phyloP scores from a whole-genome alignment of 257 asterid species.

The Cruciata laevipes region DNA sequence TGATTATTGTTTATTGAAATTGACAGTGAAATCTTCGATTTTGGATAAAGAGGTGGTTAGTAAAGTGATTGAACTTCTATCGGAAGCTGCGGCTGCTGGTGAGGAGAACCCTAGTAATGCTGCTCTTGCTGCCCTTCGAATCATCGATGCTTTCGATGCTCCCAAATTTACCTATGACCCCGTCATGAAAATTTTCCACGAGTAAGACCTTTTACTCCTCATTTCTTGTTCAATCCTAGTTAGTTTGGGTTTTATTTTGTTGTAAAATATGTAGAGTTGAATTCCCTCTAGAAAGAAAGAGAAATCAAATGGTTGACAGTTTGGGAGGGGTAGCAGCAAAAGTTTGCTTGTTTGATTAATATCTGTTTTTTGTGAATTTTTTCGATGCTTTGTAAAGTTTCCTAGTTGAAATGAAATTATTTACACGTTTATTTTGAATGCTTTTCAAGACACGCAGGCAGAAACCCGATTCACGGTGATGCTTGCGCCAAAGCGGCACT shows the following conservation, averaged over 20 bases:
- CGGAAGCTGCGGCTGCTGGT: conserved; percentile 57
- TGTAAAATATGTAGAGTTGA: background rate
- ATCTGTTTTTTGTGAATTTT: background rate
- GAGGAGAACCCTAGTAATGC: conserved; percentile 47
- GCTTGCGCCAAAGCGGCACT: conserved; percentile 74
- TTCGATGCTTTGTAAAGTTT: background rate
- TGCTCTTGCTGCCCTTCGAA: conserved; percentile 45
- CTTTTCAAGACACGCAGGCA: conserved; percentile 49
- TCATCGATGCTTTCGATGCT: conserved; percentile 65
- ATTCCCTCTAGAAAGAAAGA: background rate
- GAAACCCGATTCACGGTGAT: conserved; percentile 80
- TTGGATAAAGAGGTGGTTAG: conserved; percentile 71
- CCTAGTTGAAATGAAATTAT: background rate
- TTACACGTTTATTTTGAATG: background rate
- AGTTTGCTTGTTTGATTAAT: background rate
- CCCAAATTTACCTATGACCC: conserved; percentile 73
- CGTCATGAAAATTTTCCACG: conserved; percentile 59
- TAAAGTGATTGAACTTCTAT: conserved; percentile 43
- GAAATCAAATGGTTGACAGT: background rate
- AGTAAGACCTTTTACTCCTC: conserved; percentile 30
- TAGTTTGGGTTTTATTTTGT: conserved; percentile 5
- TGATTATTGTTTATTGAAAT: background rate
- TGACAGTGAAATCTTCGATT: conserved; percentile 74
- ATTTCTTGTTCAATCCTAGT: background rate
- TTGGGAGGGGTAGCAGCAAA: background rate